These are phyloP conservation scores for Blastobotrys malaysiensis DNA, from an alignment of 1,139 yeast species.

Conservation along the genomic window DNA sequence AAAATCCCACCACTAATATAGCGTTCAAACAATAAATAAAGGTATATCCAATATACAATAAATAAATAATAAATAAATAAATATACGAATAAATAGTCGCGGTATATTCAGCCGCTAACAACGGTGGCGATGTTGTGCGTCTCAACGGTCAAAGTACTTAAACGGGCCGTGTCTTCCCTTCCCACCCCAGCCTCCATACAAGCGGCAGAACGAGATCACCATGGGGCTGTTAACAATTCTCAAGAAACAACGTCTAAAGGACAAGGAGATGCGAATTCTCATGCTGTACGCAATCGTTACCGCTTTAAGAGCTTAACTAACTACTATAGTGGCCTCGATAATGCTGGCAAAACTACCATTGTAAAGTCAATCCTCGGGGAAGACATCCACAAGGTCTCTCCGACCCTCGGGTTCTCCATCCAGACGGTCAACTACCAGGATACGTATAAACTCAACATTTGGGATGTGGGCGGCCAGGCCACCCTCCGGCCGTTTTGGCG, in stretches of 20 bases:
- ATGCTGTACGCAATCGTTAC: slow-evolving; percentile 47
- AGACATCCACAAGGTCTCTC: slow-evolving; percentile 44
- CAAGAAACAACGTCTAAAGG: slow-evolving; percentile 76
- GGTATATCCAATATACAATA: background rate
- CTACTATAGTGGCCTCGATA: slow-evolving; percentile 60
- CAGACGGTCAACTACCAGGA: slow-evolving; percentile 40
- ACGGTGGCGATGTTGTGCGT: background rate
- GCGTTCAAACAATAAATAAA: background rate
- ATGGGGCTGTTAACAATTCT: slow-evolving; percentile 87
- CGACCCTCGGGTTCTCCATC: slow-evolving; percentile 63
- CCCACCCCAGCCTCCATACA: background rate
- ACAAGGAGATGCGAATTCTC: slow-evolving; percentile 66
- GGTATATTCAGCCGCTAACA: no score
- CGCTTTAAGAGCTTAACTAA: slow-evolving; percentile 2
- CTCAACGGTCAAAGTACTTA: background rate
- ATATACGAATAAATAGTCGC: no score
- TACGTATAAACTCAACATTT: slow-evolving; percentile 41
- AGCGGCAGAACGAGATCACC: background rate
- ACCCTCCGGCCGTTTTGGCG: slow-evolving; percentile 82
- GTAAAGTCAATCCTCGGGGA: slow-evolving; percentile 46
- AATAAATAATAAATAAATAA: background rate
- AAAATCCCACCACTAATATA: no score
- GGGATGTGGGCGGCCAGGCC: slow-evolving; percentile 88
- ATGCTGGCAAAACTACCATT: slow-evolving; percentile 82
- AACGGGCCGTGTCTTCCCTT: background rate